Evolutionary conservation across 2,329 filamentous ascomycete species (phyloP).

Genomic region (Paradendryphiella salina): DNA sequence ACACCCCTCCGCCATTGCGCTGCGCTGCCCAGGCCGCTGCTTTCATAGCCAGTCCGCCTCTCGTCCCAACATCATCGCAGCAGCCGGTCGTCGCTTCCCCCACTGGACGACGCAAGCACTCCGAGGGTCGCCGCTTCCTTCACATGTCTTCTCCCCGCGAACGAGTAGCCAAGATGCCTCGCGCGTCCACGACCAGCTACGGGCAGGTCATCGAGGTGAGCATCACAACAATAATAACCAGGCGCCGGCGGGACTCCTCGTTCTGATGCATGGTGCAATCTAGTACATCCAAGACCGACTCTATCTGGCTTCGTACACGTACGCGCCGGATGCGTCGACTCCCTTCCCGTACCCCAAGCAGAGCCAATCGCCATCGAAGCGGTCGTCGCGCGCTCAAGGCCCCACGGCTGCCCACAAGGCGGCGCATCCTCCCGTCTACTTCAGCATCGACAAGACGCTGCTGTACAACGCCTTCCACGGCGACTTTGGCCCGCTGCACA

Average conservation of each 20-base stretch:
- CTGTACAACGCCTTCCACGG: slow-evolving; percentile 98
- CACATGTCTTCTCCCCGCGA: slow-evolving; percentile 36
- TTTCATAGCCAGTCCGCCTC: slow-evolving; percentile 24
- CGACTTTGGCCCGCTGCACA: slow-evolving; percentile 96
- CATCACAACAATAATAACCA: slow-evolving; percentile 42
- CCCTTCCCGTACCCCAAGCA: slow-evolving; percentile 80
- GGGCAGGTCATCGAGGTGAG: slow-evolving; percentile 96
- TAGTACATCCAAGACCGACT: slow-evolving; percentile 70
- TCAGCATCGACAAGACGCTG: slow-evolving; percentile 88
- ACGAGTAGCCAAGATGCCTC: slow-evolving; percentile 37
- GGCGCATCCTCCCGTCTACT: slow-evolving; percentile 76
- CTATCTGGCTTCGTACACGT: slow-evolving; percentile 89
- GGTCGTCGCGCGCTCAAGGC: slow-evolving; percentile 66
- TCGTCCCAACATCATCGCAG: slow-evolving; percentile 10
- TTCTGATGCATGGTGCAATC: slow-evolving; percentile 14
- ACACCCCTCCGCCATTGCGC: slow-evolving; percentile 14
- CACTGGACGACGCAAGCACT: slow-evolving; percentile 2
- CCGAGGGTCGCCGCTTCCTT: slow-evolving; percentile 21
- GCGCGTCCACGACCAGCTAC: slow-evolving; percentile 57
- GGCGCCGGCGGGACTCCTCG: slow-evolving; percentile 9
- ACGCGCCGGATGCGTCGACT: slow-evolving; percentile 77
- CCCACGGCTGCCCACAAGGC: slow-evolving; percentile 59
- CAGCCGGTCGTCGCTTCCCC: slow-evolving; percentile 19
- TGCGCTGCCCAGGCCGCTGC: slow-evolving; percentile 18
- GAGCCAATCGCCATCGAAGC: slow-evolving; percentile 72